Conservation (phyloP, 139 green algal species). For the Tetraselmis chui region DNA sequence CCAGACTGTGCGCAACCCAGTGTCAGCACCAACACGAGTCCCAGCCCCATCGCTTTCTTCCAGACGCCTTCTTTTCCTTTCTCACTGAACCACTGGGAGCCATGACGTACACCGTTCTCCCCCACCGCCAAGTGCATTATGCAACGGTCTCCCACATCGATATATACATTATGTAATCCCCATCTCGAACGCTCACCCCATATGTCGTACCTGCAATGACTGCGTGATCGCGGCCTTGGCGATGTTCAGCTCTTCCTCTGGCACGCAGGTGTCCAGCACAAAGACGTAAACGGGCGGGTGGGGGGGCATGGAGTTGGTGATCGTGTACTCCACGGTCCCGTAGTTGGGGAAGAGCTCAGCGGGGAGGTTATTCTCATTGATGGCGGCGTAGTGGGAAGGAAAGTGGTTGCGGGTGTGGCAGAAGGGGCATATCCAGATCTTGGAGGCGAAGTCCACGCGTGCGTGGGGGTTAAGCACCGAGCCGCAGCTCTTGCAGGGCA, state of each 20-base stretch:
- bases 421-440: constrained; percentile 95
- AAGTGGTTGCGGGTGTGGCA: constrained; percentile 95
- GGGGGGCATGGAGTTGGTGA: constrained; percentile 40
- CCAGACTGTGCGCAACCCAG: no score
- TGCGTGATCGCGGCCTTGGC: constrained; percentile 74
- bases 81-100: no score
- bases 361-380: constrained; percentile 77
- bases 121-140: no score
- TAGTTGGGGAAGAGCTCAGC: constrained; percentile 95
- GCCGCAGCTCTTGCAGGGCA: constrained; percentile 89
- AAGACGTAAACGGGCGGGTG: constrained; percentile 88
- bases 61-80: no score
- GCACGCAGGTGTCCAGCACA: constrained; percentile 87
- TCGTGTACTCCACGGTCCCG: constrained; percentile 93
- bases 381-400: constrained; percentile 86
- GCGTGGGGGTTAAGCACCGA: constrained; percentile 91
- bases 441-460: constrained; percentile 78
- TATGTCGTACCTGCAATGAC: constrained; percentile 17
- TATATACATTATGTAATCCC: not conserved
- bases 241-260: constrained; percentile 84
- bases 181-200: no score
- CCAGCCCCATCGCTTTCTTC: no score
- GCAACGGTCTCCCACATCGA: not conserved
- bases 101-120: no score
- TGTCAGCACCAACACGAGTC: no score